These are phyloP conservation scores for Penicillium canescens DNA, from an alignment of 495 filamentous ascomycete species.

Conservation along the genomic window DNA sequence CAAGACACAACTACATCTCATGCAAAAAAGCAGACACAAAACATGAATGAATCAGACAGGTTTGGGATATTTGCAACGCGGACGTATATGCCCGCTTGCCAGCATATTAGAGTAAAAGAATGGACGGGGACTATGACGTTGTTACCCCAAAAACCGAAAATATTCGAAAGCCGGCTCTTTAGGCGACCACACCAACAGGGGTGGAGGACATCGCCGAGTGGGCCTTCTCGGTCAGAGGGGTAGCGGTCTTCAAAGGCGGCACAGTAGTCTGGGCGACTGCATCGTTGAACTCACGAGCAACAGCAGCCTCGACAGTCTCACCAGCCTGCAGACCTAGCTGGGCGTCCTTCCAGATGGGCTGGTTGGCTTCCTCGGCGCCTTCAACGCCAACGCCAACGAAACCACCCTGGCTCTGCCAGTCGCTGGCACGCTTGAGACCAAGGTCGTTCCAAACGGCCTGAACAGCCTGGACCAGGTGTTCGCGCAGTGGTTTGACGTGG, in stretches of 20 bases:
- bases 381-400: constrained; percentile 89
- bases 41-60: neutral
- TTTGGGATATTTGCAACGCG: constrained; percentile 1
- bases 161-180: constrained; percentile 4
- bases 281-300: constrained; percentile 38
- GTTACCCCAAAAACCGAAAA: constrained; percentile 6
- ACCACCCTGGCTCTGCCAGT: constrained; percentile 88
- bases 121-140: constrained; percentile 10
- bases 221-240: constrained; percentile 21
- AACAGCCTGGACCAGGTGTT: constrained; percentile 81
- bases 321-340: constrained; percentile 71
- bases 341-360: constrained; percentile 81
- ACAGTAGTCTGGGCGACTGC: constrained; percentile 15
- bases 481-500: constrained; percentile 76
- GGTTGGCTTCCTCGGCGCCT: constrained; percentile 53
- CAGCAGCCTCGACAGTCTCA: constrained; percentile 38
- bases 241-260: constrained; percentile 33
- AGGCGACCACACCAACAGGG: constrained; percentile 38
- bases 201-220: constrained; percentile 26
- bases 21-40: neutral
- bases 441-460: constrained; percentile 85
- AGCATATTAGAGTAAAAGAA: constrained; percentile 9
- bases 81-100: constrained; percentile 4
- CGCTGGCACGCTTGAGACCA: constrained; percentile 84
- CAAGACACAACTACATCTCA: neutral